phyloP scores from a whole-genome alignment of 208 protist species.

The Crithidia bombi region DNA sequence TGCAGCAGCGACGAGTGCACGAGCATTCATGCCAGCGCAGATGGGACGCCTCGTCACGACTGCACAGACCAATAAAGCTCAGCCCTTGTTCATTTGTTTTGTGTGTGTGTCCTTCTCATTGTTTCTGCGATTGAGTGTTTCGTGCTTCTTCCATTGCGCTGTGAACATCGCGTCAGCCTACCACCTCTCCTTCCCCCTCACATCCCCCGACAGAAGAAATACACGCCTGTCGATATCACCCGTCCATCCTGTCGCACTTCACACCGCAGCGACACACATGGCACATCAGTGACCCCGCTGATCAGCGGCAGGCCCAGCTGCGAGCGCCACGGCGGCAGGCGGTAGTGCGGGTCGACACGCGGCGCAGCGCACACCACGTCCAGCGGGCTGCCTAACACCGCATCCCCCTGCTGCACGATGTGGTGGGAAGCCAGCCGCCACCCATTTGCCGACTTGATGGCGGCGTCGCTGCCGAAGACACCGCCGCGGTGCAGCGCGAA shows the following conservation, averaged over 20 bases:
- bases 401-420: constrained; percentile 47
- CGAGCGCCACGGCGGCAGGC: constrained; percentile 73
- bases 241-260: constrained; percentile 70
- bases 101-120: too few relatives aligned
- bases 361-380: constrained; percentile 70
- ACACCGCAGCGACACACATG: constrained; percentile 64
- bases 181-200: neutral
- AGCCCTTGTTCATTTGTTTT: too few relatives aligned
- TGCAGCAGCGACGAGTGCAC: too few relatives aligned
- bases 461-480: neutral
- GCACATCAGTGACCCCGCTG: constrained; percentile 8
- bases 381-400: constrained; percentile 43
- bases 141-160: neutral
- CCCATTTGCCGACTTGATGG: neutral
- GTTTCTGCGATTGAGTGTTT: too few relatives aligned
- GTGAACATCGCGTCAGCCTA: neutral
- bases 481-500: constrained; percentile 28
- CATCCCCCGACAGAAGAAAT: constrained; percentile 41
- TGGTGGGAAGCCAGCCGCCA: constrained; percentile 70
- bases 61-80: too few relatives aligned
- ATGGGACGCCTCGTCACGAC: too few relatives aligned
- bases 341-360: constrained; percentile 49
- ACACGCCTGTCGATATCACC: constrained; percentile 53
- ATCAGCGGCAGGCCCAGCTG: constrained; percentile 67
- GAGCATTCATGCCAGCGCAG: too few relatives aligned